Evolutionary conservation across 352 stramenopile genomes (phyloP), one percentile per base, ranked within the genome.

Genomic region (Pythium aristosporum): DNA sequence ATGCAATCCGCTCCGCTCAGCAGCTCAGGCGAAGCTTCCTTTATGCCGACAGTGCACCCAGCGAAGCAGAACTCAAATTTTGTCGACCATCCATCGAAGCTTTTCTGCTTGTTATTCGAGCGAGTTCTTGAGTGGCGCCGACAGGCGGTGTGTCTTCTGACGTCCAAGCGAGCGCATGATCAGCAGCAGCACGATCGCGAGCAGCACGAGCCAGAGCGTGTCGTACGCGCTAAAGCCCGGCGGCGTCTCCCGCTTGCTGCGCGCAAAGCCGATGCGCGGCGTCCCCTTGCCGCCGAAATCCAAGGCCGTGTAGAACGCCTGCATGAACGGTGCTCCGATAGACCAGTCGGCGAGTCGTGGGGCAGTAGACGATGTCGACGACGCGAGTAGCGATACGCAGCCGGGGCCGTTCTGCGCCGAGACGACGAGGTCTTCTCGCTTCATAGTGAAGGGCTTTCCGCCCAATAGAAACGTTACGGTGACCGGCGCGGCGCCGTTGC

Each of bases 241-340:
- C 15, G 60, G 50, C 11, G 30, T 43, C 21, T 55, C 18, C 4
- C 50, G 52, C 39, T 50, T 50, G 50, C 51, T 67, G 5, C 37
- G 51, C 13, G 60, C 60, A 48, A 67, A 67, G n/a, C 60, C 60
- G 8, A 67, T 37, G 2, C 60, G 50, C 5, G 59, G 34, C 12
- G 21, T 8, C 5, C n/a, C 21, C 7, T 5, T 5, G 7, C 55
- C 51, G 18, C 60, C 60, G 48, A 51, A 67, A 15, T 67, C 60
- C n/a, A 67, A 51, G 3, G 60, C 60, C 16, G 60, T 67, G 43
- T 67, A 67, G 32, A 67, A 67, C 18, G 51, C 51, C 34, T 67
- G 50, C 42, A 67, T 56, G 34, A 67, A 67, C 21, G 60, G 60
- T 21, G 60, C 60, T 5, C 60, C 60, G 10, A 67, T 52, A n/a